A percentile compares a stretch with the other conserved stretches of the same genome.
Conservation (phyloP, 1,284 basidiomycete species). For the Apiotrichum laibachii region DNA sequence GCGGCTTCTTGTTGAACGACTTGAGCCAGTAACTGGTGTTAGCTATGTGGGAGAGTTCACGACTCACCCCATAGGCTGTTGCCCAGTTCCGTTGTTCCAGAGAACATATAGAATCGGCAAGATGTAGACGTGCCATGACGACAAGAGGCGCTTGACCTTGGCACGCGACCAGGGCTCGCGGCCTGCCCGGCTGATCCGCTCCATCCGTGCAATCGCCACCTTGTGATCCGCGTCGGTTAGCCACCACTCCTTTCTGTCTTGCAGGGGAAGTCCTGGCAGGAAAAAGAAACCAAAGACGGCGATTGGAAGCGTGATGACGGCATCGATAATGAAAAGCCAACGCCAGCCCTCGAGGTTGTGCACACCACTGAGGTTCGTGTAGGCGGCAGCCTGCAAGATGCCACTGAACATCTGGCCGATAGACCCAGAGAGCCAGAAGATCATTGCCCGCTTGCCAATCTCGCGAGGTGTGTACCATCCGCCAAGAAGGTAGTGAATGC, state of each 20-base stretch:
- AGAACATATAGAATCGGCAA: constrained; percentile 35
- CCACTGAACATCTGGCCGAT: constrained; percentile 40
- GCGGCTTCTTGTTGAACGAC: constrained; percentile 34
- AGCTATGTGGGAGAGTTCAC: too few relatives aligned
- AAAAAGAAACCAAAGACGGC: constrained; percentile 40
- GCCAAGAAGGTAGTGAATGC: constrained; percentile 37
- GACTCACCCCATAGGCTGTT: constrained; percentile 29
- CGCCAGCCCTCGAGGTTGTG: constrained; percentile 40
- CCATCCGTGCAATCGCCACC: constrained; percentile 29
- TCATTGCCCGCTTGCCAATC: constrained; percentile 40
- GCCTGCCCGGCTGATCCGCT: constrained; percentile 23
- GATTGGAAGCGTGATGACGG: constrained; percentile 41
- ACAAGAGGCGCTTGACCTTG: constrained; percentile 24
- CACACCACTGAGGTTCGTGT: constrained; percentile 37
- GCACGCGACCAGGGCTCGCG: constrained; percentile 27
- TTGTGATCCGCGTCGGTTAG: constrained; percentile 27
- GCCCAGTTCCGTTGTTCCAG: constrained; percentile 35
- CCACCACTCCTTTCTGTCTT: constrained; percentile 34
- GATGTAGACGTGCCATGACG: constrained; percentile 41
- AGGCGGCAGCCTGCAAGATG: constrained; percentile 43
- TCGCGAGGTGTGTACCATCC: constrained; percentile 44
- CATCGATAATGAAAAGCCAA: constrained; percentile 34
- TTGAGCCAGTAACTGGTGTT: constrained; percentile 34
- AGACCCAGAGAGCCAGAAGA: constrained; percentile 40
- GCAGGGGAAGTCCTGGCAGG: constrained; percentile 38